A percentile compares a stretch with the other conserved stretches of the same genome.
Evolutionary conservation across 169 alveolate species (phyloP).

Genomic region (Cryptosporidium sp.): DNA sequence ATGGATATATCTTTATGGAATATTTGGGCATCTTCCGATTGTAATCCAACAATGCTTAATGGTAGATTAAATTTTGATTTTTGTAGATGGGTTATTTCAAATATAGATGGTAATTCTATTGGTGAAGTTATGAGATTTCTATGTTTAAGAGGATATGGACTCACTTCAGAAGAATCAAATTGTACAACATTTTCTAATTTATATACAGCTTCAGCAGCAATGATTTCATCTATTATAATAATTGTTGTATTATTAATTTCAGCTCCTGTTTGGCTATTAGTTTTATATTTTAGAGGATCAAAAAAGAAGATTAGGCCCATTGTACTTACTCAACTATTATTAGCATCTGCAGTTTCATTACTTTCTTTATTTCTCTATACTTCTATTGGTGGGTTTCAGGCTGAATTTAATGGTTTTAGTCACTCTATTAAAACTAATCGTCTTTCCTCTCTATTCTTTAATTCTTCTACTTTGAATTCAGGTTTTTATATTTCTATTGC

Average conservation of each 20-base stretch:
- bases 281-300: conserved; percentile 39
- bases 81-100: conserved; percentile 68
- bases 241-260: conserved; percentile 31
- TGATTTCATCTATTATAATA: conserved; percentile 38
- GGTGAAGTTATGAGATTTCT: conserved; percentile 75
- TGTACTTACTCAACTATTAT: conserved; percentile 46
- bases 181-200: conserved; percentile 70
- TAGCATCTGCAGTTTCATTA: conserved; percentile 44
- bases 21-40: conserved; percentile 75
- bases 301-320: conserved; percentile 24
- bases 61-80: conserved; percentile 62
- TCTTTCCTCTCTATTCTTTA: conserved; percentile 63
- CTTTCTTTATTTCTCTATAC: conserved; percentile 24
- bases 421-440: conserved; percentile 37
- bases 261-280: conserved; percentile 21
- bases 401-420: conserved; percentile 57
- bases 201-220: conserved; percentile 68
- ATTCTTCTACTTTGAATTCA: conserved; percentile 39
- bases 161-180: conserved; percentile 23
- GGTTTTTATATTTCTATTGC: conserved; percentile 53
- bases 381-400: conserved; percentile 64
- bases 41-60: conserved; percentile 31
- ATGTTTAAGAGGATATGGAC: conserved; percentile 66
- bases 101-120: conserved; percentile 67
- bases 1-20: conserved; percentile 74